These are phyloP conservation scores for Silene conica DNA, from an alignment of 148 eudicot genomes.

Conservation along the genomic window DNA sequence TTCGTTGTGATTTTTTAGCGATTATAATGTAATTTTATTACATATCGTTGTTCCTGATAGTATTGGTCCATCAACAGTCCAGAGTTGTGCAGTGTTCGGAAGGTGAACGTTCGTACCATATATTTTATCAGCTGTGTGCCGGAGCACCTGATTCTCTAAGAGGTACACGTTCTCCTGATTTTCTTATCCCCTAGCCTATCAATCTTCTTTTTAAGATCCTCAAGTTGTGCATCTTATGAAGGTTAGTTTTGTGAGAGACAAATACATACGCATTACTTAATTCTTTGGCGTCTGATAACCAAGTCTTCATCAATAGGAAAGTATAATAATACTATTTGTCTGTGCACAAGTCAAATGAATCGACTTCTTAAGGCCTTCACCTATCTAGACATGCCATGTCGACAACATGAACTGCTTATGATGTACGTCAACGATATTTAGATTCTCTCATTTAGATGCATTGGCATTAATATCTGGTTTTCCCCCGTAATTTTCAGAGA, in stretches of 20 bases:
- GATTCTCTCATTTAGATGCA: not conserved
- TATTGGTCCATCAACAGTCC: constrained; percentile 57
- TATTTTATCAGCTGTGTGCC: constrained; percentile 96
- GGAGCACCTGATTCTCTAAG: constrained; percentile 76
- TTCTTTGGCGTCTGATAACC: not conserved
- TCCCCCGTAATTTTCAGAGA: constrained; percentile 39
- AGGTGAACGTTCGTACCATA: constrained; percentile 98
- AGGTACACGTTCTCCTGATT: constrained; percentile 42
- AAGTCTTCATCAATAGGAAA: not conserved
- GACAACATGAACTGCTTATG: constrained; percentile 4
- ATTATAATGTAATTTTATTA: not conserved
- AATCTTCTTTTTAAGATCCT: not conserved
- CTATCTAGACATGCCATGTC: not conserved
- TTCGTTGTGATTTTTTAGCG: constrained; percentile 13
- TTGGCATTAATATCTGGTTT: constrained; percentile 6
- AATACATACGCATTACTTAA: not conserved
- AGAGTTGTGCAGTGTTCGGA: constrained; percentile 93
- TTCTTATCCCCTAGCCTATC: not conserved
- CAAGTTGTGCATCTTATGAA: not conserved
- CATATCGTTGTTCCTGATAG: constrained; percentile 24
- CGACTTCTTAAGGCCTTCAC: not conserved
- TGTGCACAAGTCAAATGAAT: not conserved
- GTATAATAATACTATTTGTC: not conserved
- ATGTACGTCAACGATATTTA: not conserved
- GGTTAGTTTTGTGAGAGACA: not conserved